Evolutionary conservation across 352 stramenopile species (phyloP).

Genomic region (Nothophytophthora sp.): DNA sequence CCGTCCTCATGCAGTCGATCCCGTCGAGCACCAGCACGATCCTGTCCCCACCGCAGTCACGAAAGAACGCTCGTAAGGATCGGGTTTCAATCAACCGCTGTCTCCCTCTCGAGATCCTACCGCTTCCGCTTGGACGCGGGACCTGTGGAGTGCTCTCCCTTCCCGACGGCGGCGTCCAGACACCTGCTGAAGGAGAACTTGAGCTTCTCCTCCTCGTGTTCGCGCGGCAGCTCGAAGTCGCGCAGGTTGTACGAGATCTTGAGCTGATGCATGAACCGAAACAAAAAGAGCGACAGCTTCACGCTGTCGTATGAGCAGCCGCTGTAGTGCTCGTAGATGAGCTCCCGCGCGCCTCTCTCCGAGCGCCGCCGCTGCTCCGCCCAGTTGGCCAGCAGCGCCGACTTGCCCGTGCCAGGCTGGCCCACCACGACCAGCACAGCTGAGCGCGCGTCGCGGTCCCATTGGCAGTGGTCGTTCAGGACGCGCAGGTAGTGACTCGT

Average conservation of each 20-base stretch:
- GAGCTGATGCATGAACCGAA: conserved; percentile 81
- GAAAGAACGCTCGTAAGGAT: no score
- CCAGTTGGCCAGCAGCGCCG: conserved; percentile 77
- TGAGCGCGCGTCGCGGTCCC: conserved; percentile 30
- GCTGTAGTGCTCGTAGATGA: conserved; percentile 84
- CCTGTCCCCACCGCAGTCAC: conserved; percentile 20
- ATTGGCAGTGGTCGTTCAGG: conserved; percentile 73
- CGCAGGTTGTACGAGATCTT: conserved; percentile 69
- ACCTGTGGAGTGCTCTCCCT: conserved; percentile 29
- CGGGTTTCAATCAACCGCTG: no score
- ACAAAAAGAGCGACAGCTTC: conserved; percentile 82
- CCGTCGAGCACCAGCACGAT: conserved; percentile 83
- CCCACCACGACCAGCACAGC: conserved; percentile 65
- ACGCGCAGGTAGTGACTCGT: conserved; percentile 65
- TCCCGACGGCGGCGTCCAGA: conserved; percentile 65
- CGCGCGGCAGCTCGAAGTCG: conserved; percentile 78
- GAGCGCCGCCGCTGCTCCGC: conserved; percentile 42
- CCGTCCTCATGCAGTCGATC: conserved; percentile 79
- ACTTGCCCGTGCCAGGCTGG: conserved; percentile 71
- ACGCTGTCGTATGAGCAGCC: conserved; percentile 86
- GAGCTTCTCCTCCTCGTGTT: conserved; percentile 86
- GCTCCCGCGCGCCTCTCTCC: conserved; percentile 37
- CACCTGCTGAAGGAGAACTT: conserved; percentile 84
- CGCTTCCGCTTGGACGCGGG: conserved; percentile 27
- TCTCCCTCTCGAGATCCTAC: no score